Evolutionary conservation across 2,329 filamentous ascomycete species (phyloP), one percentile per base, ranked within the genome.

Genomic region (Aspergillus fijiensis): DNA sequence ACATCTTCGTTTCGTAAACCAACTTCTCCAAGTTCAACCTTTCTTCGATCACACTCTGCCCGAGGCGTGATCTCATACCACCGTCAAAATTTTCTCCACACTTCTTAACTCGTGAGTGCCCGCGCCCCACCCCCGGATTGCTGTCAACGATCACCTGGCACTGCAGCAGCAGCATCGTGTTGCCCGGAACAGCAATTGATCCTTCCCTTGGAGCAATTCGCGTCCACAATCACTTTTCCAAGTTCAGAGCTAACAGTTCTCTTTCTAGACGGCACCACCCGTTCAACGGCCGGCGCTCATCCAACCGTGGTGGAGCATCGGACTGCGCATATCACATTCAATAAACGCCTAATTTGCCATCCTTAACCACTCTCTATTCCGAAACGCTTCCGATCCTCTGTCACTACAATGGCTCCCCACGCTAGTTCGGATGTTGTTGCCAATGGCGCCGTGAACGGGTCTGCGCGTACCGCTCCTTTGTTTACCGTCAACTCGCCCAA

Each of bases 41-140:
- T 84, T 25, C 42, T 63, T 57, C 55, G 59, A 62, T 66, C 65
- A 63, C 84, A 84, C 85, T 82, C 80, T 67, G 63, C 70, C 63
- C 70, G 78, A 76, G 81, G 78, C 72, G 83, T 87, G 86, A 81
- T 89, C 87, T 80, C 74, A 69, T 65, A 75, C 74, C 70, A 84
- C 83, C 88, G 89, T 85, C 91, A 96, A 91, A 82, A 96, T 92
- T 93, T 97, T 96, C 89, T 94, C 92, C 85, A 97, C 96, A 83
- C 89, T 96, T 73, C 89, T 97, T 71, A 95, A 95, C 87, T 96
- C 92, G 93, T 96, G 86, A 79, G 92, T 82, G 31, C 33, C 47
- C 39, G 39, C 39, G 39, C 56, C 64, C 23, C 21, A 6, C 45
- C 29, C 51, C 29, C 48, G 51, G 21, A 39, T 33, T 55, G 9